Evolutionary conservation across 2,329 filamentous ascomycete species (phyloP), one percentile per base, ranked within the genome.

Genomic region (Colletotrichum gigasporum): DNA sequence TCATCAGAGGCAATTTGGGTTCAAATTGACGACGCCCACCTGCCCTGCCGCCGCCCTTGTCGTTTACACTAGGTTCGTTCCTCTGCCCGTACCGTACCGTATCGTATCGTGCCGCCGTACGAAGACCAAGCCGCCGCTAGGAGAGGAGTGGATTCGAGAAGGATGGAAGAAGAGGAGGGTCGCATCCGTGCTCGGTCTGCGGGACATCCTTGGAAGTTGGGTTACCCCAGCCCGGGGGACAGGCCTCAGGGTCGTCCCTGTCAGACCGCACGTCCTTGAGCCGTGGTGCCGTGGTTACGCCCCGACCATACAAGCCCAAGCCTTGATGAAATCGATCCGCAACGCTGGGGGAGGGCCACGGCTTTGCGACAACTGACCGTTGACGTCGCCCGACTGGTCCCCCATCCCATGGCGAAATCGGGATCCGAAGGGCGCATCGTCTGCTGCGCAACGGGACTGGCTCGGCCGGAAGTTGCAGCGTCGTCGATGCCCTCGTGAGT

Each of bases 121-220:
- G n/a, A n/a, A n/a, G n/a, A n/a, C n/a, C n/a, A n/a, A n/a, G n/a
- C n/a, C n/a, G n/a, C n/a, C 39, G 59, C 47, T 47, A 37, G 47
- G 41, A 37, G 22, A 48, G 20, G 56, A 61, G 50, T n/a, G 52
- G 30, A 59, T 67, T 67, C 64, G 61, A 67, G 64, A 67, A 66
- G 63, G 41, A 48, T 47, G 26, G 39, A 53, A 59, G 47, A 66
- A 56, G 61, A 64, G 55, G 63, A 63, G 59, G 63, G 63, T 65
- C 45, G 37, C 58, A 65, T 52, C 63, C 57, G 63, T 66, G 61
- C 60, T 50, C 20, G 54, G 60, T 60, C 60, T 47, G 60, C 60
- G 37, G 59, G 52, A 59, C 47, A 66, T 51, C 52, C 63, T 57
- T 51, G 51, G 52, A 37, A 41, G 39, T n/a, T 53, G 39, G 59